Evolutionary conservation across 257 asterid species (phyloP).

Genomic region (Solanum gandarillasii): DNA sequence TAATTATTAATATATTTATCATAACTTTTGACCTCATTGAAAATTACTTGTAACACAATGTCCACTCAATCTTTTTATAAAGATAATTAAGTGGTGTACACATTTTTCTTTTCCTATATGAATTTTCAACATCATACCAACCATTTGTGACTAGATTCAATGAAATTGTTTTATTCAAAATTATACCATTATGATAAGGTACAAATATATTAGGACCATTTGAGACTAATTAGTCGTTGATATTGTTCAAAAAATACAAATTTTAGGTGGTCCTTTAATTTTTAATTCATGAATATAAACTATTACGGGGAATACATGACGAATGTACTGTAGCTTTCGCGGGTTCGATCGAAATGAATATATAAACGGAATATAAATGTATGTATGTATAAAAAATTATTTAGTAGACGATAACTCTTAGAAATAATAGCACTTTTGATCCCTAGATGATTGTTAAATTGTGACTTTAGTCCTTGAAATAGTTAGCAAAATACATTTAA

Average conservation of each 20-base stretch:
- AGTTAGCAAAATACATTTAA: background rate
- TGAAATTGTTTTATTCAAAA: background rate
- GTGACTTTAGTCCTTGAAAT: background rate
- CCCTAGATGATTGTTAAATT: background rate
- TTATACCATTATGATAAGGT: background rate
- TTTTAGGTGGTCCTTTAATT: background rate
- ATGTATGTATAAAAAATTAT: background rate
- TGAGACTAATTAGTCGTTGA: background rate
- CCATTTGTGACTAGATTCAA: slow-evolving; percentile 1
- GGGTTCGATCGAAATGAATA: background rate
- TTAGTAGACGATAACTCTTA: background rate
- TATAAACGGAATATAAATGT: background rate
- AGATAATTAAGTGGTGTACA: background rate
- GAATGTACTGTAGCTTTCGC: background rate
- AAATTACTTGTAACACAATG: background rate
- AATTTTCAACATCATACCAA: slow-evolving; percentile 12
- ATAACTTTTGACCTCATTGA: background rate
- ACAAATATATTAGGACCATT: slow-evolving; percentile 8
- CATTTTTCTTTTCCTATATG: background rate
- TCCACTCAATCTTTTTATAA: background rate
- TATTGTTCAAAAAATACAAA: background rate
- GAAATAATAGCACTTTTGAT: background rate
- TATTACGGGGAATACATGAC: background rate
- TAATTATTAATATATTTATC: background rate
- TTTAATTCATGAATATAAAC: background rate